phyloP scores from a whole-genome alignment of 805 yeast genomes.

The Groenewaldozyma tartarivorans region DNA sequence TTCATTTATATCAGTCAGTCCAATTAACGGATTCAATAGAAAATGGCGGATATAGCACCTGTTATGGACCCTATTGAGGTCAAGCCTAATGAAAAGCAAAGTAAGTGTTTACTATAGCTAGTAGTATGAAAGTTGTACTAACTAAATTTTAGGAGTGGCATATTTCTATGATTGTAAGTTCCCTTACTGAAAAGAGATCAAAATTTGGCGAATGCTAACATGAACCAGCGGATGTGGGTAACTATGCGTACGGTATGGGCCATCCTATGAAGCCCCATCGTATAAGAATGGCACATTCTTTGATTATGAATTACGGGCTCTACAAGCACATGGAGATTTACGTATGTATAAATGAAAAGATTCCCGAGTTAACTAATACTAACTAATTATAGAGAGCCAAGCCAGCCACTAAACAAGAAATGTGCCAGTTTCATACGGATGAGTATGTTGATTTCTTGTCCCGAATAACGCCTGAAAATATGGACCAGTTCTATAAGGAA shows the following conservation, averaged over 20 bases:
- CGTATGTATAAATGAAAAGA: slow-evolving; percentile 22
- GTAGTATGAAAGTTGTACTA: too few species aligned
- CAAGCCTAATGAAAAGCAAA: slow-evolving; percentile 11
- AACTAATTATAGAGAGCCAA: slow-evolving; percentile 52
- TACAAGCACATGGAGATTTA: slow-evolving; percentile 96
- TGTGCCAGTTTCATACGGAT: slow-evolving; percentile 97
- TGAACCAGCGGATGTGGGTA: slow-evolving; percentile 72
- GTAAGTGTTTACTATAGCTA: slow-evolving; percentile 5
- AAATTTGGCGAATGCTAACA: not conserved
- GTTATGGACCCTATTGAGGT: slow-evolving; percentile 12
- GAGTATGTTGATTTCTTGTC: slow-evolving; percentile 91
- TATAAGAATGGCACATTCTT: slow-evolving; percentile 95
- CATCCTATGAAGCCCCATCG: slow-evolving; percentile 99
- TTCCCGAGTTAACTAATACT: not conserved
- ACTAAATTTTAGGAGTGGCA: slow-evolving; percentile 53
- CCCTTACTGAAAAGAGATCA: not conserved
- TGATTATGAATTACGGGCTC: slow-evolving; percentile 93
- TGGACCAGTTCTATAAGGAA: slow-evolving; percentile 79
- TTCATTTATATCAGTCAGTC: too few species aligned
- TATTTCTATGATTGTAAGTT: slow-evolving; percentile 57
- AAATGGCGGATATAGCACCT: slow-evolving; percentile 1
- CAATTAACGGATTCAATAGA: too few species aligned
- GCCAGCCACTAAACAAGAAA: slow-evolving; percentile 95
- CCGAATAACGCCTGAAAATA: slow-evolving; percentile 85
- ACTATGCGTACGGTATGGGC: slow-evolving; percentile 96